A percentile compares a stretch with the other conserved stretches of the same genome.
These are phyloP conservation scores for Leptodermis oblonga DNA, from an alignment of 257 asterid species.

Conservation along the genomic window DNA sequence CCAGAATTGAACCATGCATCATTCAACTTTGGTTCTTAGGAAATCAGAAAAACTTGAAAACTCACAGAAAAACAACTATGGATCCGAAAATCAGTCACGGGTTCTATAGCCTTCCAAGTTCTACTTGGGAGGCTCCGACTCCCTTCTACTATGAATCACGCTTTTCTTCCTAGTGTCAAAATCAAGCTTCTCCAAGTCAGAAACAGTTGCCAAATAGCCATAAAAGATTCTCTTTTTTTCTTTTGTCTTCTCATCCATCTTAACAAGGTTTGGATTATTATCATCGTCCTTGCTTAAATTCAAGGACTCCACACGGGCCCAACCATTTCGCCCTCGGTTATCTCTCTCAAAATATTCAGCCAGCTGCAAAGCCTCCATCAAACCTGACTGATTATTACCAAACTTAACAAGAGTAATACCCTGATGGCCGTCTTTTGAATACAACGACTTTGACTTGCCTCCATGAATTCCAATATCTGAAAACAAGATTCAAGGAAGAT, in stretches of 20 bases:
- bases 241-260: slow-evolving; percentile 52
- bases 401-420: slow-evolving; percentile 74
- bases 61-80: not conserved
- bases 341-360: slow-evolving; percentile 64
- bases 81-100: not conserved
- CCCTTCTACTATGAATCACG: slow-evolving; percentile 57
- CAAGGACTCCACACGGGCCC: slow-evolving; percentile 61
- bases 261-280: slow-evolving; percentile 64
- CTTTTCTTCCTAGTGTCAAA: slow-evolving; percentile 74
- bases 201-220: slow-evolving; percentile 74
- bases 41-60: not conserved
- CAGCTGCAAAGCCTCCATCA: slow-evolving; percentile 68
- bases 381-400: slow-evolving; percentile 57
- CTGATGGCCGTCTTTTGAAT: slow-evolving; percentile 71
- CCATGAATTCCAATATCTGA: slow-evolving; percentile 69
- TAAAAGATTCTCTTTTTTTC: slow-evolving; percentile 64
- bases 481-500: slow-evolving; percentile 26
- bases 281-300: slow-evolving; percentile 59
- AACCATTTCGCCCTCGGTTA: slow-evolving; percentile 54
- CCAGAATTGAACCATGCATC: not conserved
- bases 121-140: slow-evolving; percentile 33
- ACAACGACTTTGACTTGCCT: slow-evolving; percentile 83
- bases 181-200: slow-evolving; percentile 73
- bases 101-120: not conserved
- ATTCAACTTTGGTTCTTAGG: no score